phyloP scores from a whole-genome alignment of 2,329 filamentous ascomycete genomes.

The Teratosphaeria epicoccoides region DNA sequence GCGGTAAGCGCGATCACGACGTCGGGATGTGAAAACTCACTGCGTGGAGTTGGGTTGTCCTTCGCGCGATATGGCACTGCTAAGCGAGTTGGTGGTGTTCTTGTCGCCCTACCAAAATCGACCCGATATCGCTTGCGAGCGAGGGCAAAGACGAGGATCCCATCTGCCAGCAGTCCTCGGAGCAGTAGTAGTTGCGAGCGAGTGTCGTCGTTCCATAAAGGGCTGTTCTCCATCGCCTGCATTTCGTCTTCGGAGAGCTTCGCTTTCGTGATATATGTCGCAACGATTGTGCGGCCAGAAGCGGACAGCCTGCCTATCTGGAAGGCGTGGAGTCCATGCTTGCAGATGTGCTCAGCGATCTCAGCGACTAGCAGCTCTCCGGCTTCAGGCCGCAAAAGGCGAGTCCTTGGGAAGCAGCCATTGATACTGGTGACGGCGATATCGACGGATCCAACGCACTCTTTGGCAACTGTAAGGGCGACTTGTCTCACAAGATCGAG shows the following conservation, averaged over 20 bases:
- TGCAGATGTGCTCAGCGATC: constrained; percentile 23
- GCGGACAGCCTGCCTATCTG: neutral
- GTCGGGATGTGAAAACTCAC: constrained; percentile 60
- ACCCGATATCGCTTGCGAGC: constrained; percentile 58
- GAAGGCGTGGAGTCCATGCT: constrained; percentile 17
- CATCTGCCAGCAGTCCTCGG: constrained; percentile 51
- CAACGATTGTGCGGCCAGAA: neutral
- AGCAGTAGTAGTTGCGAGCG: constrained; percentile 42
- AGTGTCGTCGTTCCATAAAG: constrained; percentile 9
- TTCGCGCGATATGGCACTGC: constrained; percentile 60
- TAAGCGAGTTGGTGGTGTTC: constrained; percentile 40
- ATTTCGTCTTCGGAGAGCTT: constrained; percentile 3
- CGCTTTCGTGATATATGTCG: neutral
- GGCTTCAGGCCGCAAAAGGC: constrained; percentile 41
- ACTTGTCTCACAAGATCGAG: constrained; percentile 21
- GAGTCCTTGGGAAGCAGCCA: constrained; percentile 45
- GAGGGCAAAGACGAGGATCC: constrained; percentile 49
- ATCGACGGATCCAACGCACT: constrained; percentile 11
- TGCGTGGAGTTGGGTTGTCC: constrained; percentile 49
- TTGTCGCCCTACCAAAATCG: constrained; percentile 39
- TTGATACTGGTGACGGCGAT: constrained; percentile 3
- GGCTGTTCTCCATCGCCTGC: constrained; percentile 4
- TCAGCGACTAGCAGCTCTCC: constrained; percentile 24
- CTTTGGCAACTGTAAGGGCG: neutral
- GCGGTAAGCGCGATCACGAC: constrained; percentile 55